Conservation (phyloP, 768 basidiomycete genomes). For the Lyophyllum decastes region DNA sequence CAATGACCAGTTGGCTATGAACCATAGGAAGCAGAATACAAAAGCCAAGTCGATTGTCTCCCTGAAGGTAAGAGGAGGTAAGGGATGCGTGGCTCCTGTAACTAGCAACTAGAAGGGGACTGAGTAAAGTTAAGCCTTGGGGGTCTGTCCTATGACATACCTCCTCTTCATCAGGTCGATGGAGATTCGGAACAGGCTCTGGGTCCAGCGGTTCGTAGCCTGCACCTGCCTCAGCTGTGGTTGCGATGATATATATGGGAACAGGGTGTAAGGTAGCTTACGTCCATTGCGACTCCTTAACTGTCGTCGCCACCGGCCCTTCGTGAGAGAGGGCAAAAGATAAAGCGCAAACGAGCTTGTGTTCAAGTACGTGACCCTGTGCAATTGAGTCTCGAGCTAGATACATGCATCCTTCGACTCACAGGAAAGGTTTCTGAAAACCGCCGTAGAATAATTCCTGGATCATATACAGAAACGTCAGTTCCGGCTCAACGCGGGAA, state of each 20-base stretch:
- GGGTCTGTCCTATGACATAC: not conserved
- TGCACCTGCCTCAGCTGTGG: constrained; percentile 5
- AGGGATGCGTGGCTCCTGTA: constrained; percentile 1
- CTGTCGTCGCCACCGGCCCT: constrained; percentile 10
- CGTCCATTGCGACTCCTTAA: not conserved
- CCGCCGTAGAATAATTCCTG: constrained; percentile 59
- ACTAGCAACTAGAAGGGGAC: not conserved
- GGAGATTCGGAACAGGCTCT: constrained; percentile 15
- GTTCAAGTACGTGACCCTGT: constrained; percentile 85
- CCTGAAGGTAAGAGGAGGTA: constrained; percentile 49
- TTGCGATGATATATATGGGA: not conserved
- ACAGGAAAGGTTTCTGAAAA: constrained; percentile 90
- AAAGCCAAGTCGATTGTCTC: constrained; percentile 83
- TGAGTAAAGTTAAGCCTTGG: not conserved
- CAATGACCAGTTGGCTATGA: constrained; percentile 90
- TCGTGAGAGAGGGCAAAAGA: constrained; percentile 53
- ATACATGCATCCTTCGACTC: constrained; percentile 15
- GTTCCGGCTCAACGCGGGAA: not conserved
- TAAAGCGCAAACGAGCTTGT: constrained; percentile 89
- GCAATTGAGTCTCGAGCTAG: not conserved
- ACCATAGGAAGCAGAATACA: constrained; percentile 89
- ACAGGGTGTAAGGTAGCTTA: not conserved
- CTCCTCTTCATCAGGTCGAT: constrained; percentile 5
- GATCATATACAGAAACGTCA: not conserved
- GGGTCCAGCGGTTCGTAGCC: constrained; percentile 28